Evolutionary conservation across 768 basidiomycete species (phyloP).

Genomic region (Hericium erinaceus): DNA sequence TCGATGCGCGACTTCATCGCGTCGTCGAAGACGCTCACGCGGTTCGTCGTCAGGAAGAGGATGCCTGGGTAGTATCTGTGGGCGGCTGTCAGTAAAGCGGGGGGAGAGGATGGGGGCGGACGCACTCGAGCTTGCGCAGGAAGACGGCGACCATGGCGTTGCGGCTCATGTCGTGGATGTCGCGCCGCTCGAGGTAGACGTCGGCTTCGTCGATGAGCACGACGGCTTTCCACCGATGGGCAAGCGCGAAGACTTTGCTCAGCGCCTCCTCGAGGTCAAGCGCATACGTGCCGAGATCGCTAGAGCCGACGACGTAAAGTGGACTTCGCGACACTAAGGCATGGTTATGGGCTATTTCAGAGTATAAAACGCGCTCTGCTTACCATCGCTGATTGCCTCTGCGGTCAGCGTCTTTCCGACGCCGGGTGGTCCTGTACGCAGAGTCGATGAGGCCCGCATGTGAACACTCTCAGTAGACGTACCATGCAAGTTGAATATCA

Average conservation of each 20-base stretch:
- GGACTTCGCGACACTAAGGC: neutral
- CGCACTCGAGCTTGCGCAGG: conserved; percentile 11
- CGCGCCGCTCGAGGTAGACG: conserved; percentile 18
- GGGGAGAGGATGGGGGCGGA: too few relatives aligned
- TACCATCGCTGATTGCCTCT: neutral
- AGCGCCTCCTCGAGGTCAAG: conserved; percentile 9
- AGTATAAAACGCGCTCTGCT: neutral
- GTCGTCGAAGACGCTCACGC: conserved; percentile 21
- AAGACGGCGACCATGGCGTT: conserved; percentile 18
- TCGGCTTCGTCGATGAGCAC: conserved; percentile 20
- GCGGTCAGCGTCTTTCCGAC: neutral
- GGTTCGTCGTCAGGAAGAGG: conserved; percentile 27
- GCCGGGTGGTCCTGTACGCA: neutral
- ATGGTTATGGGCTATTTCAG: too few relatives aligned
- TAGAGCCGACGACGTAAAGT: neutral
- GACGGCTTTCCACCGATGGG: conserved; percentile 16
- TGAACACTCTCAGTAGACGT: neutral
- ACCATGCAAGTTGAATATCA: neutral
- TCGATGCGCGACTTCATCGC: conserved; percentile 15
- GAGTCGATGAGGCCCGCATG: neutral
- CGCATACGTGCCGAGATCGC: conserved; percentile 6
- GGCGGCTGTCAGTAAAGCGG: neutral
- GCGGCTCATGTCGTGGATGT: conserved; percentile 11
- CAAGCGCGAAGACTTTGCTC: conserved; percentile 15
- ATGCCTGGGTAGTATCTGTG: conserved; percentile 23